A percentile compares a stretch with the other conserved stretches of the same genome.
Conservation (phyloP, 1,139 yeast genomes). For the Trichomonascaceae sp. region DNA sequence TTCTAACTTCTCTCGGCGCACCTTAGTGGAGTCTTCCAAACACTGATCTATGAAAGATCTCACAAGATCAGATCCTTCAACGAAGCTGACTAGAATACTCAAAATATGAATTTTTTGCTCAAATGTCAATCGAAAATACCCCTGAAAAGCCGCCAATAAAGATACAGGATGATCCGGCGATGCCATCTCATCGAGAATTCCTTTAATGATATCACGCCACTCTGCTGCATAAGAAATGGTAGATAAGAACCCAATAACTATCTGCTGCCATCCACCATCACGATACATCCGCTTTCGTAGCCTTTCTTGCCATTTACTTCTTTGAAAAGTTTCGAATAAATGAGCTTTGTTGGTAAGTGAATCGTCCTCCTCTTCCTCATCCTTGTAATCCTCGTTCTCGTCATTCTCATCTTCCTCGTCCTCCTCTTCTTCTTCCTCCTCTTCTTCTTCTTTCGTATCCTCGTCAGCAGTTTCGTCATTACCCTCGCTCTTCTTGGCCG, state of each 20-base stretch:
- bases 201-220: constrained; percentile 43
- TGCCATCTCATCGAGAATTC: constrained; percentile 48
- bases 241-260: constrained; percentile 61
- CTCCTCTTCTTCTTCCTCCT: constrained; percentile 19
- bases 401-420: constrained; percentile 17
- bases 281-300: constrained; percentile 66
- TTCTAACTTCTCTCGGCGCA: constrained; percentile 67
- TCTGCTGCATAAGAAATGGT: constrained; percentile 52
- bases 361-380: constrained; percentile 24
- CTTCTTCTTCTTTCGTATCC: constrained; percentile 15
- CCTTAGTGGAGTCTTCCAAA: constrained; percentile 54
- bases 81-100: constrained; percentile 50
- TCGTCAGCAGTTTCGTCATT: constrained; percentile 21
- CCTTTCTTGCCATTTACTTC: constrained; percentile 70
- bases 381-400: constrained; percentile 15
- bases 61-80: constrained; percentile 53
- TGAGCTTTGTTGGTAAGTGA: constrained; percentile 25
- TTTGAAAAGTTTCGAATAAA: constrained; percentile 53
- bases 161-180: constrained; percentile 49
- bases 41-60: constrained; percentile 63
- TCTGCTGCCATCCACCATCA: constrained; percentile 83
- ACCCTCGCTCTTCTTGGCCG: constrained; percentile 13
- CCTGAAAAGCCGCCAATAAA: constrained; percentile 43
- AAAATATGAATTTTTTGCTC: constrained; percentile 49
- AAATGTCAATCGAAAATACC: constrained; percentile 48